These are phyloP conservation scores for Beauveria caledonica DNA, from an alignment of 2,329 filamentous ascomycete species.

Conservation along the genomic window DNA sequence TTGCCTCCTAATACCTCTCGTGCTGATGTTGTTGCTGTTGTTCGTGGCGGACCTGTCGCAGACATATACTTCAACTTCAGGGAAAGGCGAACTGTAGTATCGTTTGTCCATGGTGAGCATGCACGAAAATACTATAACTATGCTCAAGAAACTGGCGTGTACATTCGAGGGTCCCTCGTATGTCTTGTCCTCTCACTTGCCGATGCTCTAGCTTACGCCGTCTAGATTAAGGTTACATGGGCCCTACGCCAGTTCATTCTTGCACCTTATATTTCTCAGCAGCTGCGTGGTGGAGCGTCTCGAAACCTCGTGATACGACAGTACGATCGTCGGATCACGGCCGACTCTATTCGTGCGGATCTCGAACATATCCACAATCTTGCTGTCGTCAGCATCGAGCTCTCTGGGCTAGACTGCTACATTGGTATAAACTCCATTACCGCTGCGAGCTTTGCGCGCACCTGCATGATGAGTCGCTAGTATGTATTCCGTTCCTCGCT, in stretches of 20 bases:
- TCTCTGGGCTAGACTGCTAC: conserved; percentile 50
- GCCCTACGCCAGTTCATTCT: conserved; percentile 62
- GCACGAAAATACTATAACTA: conserved; percentile 59
- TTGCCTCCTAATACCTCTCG: conserved; percentile 56
- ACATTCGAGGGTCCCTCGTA: conserved; percentile 43
- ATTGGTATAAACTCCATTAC: conserved; percentile 72
- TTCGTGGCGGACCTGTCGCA: conserved; percentile 64
- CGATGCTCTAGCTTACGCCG: background rate
- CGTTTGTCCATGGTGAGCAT: conserved; percentile 57
- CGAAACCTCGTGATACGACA: conserved; percentile 65
- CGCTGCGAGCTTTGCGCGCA: conserved; percentile 65
- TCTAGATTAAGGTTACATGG: conserved; percentile 61
- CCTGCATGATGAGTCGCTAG: conserved; percentile 63
- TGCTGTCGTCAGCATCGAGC: conserved; percentile 56
- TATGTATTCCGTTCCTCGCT: conserved; percentile 23
- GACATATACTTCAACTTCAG: conserved; percentile 55
- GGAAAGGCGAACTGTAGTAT: conserved; percentile 56
- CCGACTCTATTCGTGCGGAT: conserved; percentile 58
- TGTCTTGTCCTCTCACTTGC: background rate
- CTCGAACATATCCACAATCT: conserved; percentile 79
- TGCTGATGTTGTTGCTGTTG: conserved; percentile 52
- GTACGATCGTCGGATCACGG: conserved; percentile 50
- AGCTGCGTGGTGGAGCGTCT: conserved; percentile 57
- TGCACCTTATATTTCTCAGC: conserved; percentile 52
- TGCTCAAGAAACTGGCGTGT: conserved; percentile 56